These are phyloP conservation scores for Haplosporangium sp. DNA, from an alignment of 371 early-diverging fungal species.

Conservation along the genomic window DNA sequence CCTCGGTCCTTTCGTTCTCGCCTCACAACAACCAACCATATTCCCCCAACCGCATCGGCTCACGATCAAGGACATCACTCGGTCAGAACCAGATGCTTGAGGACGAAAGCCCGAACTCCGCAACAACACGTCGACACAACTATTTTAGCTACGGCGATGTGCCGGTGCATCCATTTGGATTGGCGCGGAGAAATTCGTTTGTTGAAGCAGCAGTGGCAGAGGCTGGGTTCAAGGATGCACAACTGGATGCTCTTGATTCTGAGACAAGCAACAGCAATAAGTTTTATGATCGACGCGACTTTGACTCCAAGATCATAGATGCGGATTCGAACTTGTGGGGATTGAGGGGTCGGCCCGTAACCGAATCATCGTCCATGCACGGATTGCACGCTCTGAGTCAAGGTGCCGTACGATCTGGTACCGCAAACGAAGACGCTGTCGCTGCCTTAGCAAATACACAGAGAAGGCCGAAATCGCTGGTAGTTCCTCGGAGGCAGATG, in stretches of 20 bases:
- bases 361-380: slow-evolving; percentile 11
- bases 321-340: slow-evolving; percentile 7
- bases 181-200: slow-evolving; percentile 27
- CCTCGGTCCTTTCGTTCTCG: slow-evolving; percentile 8
- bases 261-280: slow-evolving; percentile 20
- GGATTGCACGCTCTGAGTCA: slow-evolving; percentile 12
- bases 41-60: background rate
- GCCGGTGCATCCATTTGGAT: slow-evolving; percentile 9
- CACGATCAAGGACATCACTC: background rate
- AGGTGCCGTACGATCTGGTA: background rate
- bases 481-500: slow-evolving; percentile 11
- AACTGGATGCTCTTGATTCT: slow-evolving; percentile 11
- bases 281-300: slow-evolving; percentile 51
- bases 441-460: background rate
- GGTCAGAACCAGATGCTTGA: slow-evolving; percentile 1
- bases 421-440: background rate
- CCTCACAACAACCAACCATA: background rate
- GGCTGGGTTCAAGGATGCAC: slow-evolving; percentile 24
- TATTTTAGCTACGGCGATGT: background rate
- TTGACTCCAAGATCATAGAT: slow-evolving; percentile 47
- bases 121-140: slow-evolving; percentile 2
- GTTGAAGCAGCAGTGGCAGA: slow-evolving; percentile 39
- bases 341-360: background rate
- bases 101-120: background rate
- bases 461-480: slow-evolving; percentile 12